Evolutionary conservation across 495 filamentous ascomycete genomes (phyloP).

Genomic region (Aspergillus asperescens): DNA sequence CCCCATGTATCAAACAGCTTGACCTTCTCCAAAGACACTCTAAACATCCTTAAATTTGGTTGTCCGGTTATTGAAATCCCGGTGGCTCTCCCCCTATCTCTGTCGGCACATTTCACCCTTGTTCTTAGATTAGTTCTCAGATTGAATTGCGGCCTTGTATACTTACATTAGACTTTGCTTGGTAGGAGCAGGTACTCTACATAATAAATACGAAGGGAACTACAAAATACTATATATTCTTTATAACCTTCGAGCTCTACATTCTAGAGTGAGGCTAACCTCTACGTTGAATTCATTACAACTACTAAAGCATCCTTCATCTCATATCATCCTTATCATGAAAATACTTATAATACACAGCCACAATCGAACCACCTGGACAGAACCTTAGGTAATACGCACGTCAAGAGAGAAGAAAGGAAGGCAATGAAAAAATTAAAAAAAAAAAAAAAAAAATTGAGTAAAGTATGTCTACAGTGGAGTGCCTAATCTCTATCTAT

Average conservation of each 20-base stretch:
- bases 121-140: background rate
- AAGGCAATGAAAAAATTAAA: background rate
- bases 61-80: background rate
- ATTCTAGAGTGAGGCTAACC: too few species aligned
- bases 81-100: background rate
- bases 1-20: background rate
- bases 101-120: background rate
- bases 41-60: background rate
- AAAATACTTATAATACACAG: background rate
- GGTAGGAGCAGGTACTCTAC: background rate
- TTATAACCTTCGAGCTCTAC: background rate
- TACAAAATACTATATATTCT: background rate
- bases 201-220: background rate
- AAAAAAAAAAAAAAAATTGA: slow-evolving; percentile 2
- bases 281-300: too few species aligned
- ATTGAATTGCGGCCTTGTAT: background rate
- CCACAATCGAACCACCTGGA: background rate
- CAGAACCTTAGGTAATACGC: too few species aligned
- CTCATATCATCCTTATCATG: slow-evolving; percentile 1
- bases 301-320: background rate
- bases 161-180: background rate
- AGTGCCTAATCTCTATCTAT: slow-evolving; percentile 3
- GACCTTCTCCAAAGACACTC: background rate
- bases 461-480: slow-evolving; percentile 3
- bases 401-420: too few species aligned